phyloP scores from a whole-genome alignment of 2,329 filamentous ascomycete genomes.

The Beauveria brongniartii region DNA sequence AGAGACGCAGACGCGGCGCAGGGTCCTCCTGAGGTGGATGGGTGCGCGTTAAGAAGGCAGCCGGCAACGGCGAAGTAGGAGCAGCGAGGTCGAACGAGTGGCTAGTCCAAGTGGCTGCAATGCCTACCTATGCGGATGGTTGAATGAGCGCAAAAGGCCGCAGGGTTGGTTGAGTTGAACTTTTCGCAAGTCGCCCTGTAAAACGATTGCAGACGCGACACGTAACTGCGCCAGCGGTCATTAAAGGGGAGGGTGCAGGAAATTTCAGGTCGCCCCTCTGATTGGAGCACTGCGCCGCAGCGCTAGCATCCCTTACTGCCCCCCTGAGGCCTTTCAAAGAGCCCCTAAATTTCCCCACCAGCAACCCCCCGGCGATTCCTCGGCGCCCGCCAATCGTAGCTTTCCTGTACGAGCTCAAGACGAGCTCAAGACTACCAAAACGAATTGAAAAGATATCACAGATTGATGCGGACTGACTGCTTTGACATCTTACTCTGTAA shows the following conservation, averaged over 20 bases:
- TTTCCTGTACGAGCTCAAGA: too few relatives aligned
- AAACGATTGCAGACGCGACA: slow-evolving; percentile 8
- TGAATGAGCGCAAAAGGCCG: not conserved
- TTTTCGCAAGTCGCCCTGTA: not conserved
- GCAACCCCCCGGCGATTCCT: too few relatives aligned
- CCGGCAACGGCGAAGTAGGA: not conserved
- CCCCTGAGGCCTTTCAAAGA: not conserved
- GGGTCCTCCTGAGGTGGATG: not conserved
- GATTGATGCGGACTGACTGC: too few relatives aligned
- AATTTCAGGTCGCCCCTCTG: slow-evolving; percentile 8
- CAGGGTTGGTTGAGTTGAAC: not conserved
- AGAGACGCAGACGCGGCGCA: not conserved
- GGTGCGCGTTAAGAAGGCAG: not conserved
- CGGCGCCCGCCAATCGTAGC: too few relatives aligned
- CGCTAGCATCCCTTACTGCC: not conserved
- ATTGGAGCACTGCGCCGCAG: slow-evolving; percentile 6
- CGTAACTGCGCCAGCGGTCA: not conserved
- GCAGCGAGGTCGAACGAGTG: not conserved
- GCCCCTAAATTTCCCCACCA: not conserved
- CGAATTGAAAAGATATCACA: too few relatives aligned
- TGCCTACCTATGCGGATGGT: not conserved
- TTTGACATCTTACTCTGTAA: too few relatives aligned
- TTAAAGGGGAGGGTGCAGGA: slow-evolving; percentile 10
- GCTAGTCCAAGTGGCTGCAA: not conserved
- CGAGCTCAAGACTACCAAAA: too few relatives aligned